Base-by-base conservation (phyloP, 2,329 filamentous ascomycete genomes). In the Parastagonospora nodorum region DNA sequence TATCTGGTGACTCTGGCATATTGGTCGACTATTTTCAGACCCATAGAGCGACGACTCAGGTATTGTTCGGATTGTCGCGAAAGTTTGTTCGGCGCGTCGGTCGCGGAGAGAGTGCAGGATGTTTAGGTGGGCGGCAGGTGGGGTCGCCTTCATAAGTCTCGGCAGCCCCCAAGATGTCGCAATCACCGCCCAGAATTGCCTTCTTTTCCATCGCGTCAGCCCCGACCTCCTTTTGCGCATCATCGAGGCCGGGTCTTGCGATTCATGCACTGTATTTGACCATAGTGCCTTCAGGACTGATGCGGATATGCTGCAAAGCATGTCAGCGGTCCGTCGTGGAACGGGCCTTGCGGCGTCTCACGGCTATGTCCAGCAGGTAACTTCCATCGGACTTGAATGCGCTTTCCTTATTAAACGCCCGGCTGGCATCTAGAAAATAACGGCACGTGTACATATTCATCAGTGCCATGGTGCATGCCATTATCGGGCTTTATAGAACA, bases 41-140 rank as follows among this genome's bases (percentile, higher is more conserved):
- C 15, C 9, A 43, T 43, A 33, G 11, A 19, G 33, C 14, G 8
- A 9, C 16, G 33, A 38, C 28, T 31, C 32, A 31, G 32, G 27
- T n/a, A 43, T n/a, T 24, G 27, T 33, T 49, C 46, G 46, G 46
- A 24, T 37, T 38, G 46, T 49, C 46, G 46, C 39, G 33, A 43
- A 24, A 5, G 24, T 37, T 28, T 24, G 41, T 33, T 36, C 41
- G 41, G 41, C 27, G 29, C 29, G 36, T 35, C 19, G 44, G 29
- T 32, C 11, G 36, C 44, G 44, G 29, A 10, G 32, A 10, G 36
- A 16, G 19, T n/a, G 41, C 41, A 35, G 16, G 30, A 19, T 14
- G 27, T 15, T 29, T 35, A 35, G 41, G 29, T 16, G 31, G 29
- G 46, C 9, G n/a, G 30, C 30, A 32, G 39, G 40, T 32, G 15